Evolutionary conservation across 352 stramenopile genomes (phyloP), one percentile per base, ranked within the genome.

Genomic region (Phytophthora rubi): DNA sequence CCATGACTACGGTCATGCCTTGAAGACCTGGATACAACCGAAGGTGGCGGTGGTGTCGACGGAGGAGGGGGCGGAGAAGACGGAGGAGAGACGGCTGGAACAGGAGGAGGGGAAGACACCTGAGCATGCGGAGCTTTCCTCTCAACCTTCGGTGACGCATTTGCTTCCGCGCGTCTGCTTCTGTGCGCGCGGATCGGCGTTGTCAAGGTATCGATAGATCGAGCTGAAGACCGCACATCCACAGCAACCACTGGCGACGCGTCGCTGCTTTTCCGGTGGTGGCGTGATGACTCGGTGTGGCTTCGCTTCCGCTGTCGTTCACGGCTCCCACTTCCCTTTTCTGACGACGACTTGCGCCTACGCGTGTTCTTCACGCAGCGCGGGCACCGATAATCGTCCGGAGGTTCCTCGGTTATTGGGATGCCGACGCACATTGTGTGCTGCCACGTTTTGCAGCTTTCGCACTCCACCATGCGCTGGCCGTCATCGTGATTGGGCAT

Each of bases 381-480:
- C 12, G 79, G 78, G 49, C 88, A 95, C 16, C 69, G 68, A 53
- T 91, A 95, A 45, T 80, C 39, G 21, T 85, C 71, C 8, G 85
- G 77, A 21, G 83, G 70, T 6, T 89, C 77, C 35, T 79, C 71
- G 0, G 65, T 76, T 51, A 90, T 80, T 2, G 73, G 71, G n/a
- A 94, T 83, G 0, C 78, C 75, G 3, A 80, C 83, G 53, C 88
- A 96, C 28, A 68, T 42, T 0, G 86, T 92, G 53, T 96, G 88
- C 53, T 92, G 81, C 88, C 88, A 96, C 6, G 76, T 88, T 47
- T 86, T 75, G 61, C 86, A 94, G 30, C 59, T 77, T 23, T 89
- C 84, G 44, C 86, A 94, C 61, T 93, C 78, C 10, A 94, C 76
- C 87, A 94, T 94, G 26, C 77, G 82, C 23, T 74, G 68, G 8